A percentile compares a stretch with the other conserved stretches of the same genome.
These are phyloP conservation scores for Penicillium steckii DNA, from an alignment of 495 filamentous ascomycete genomes.

Conservation along the genomic window DNA sequence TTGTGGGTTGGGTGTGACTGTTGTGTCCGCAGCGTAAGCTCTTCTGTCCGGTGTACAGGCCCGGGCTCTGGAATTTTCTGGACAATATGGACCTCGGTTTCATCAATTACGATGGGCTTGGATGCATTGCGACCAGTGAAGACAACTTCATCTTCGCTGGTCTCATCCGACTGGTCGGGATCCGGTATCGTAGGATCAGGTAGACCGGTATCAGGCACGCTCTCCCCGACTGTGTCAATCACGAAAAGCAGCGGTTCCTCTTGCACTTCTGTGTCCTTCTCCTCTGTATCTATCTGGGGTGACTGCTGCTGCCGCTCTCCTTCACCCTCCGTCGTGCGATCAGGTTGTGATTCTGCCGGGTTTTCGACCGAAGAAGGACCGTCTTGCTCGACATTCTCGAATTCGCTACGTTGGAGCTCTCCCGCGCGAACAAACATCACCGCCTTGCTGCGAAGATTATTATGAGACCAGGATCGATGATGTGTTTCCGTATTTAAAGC, in stretches of 20 bases:
- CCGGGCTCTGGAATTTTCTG: background rate
- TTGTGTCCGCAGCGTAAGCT: background rate
- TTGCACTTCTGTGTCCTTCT: constrained; percentile 6
- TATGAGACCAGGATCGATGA: constrained; percentile 30
- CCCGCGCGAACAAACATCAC: constrained; percentile 77
- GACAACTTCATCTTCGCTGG: constrained; percentile 47
- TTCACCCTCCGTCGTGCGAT: background rate
- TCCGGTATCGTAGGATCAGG: constrained; percentile 13
- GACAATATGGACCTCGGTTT: constrained; percentile 16
- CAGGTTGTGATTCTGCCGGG: background rate
- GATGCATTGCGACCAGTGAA: constrained; percentile 33
- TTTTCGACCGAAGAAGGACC: background rate
- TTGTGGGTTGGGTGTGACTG: background rate
- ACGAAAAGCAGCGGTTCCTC: constrained; percentile 22
- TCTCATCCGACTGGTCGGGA: constrained; percentile 14
- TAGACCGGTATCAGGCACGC: constrained; percentile 12
- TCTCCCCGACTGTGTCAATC: constrained; percentile 21
- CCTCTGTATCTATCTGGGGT: background rate
- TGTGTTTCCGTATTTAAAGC: constrained; percentile 72
- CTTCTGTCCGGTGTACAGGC: background rate
- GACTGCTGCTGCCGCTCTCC: background rate
- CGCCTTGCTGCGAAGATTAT: constrained; percentile 52
- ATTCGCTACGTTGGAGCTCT: constrained; percentile 46
- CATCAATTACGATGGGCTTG: constrained; percentile 11
- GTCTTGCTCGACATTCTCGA: constrained; percentile 16